Evolutionary conservation across 2,329 filamentous ascomycete genomes (phyloP), one percentile per base, ranked within the genome.

Genomic region (Cercospora sp.): DNA sequence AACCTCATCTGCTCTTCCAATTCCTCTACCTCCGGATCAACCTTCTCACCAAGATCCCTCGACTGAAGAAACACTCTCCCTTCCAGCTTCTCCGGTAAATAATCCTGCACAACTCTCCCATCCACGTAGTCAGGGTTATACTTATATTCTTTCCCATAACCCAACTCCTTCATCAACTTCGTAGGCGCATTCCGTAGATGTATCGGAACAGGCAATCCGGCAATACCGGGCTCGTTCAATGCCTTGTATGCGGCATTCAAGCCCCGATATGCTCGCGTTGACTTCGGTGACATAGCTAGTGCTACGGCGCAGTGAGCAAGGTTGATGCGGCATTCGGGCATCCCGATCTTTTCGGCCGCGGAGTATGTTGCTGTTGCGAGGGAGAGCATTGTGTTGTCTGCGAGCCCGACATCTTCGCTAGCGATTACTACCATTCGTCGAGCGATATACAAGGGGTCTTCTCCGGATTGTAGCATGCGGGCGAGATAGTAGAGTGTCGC

Each of bases 101-200:
- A 99, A 26, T 94, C 91, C 81, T 99, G 95, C 71, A 84, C 86
- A 0, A 98, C 94, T 73, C 83, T 87, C 0, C 95, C 95, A 69
- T 94, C 88, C 61, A 87, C 81, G 76, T 94, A 99, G 73, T 97
- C 92, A 0, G 95, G 95, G 73, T 97, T 97, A 77, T 99, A 98
- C 80, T 98, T 98, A 80, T 99, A 99, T 78, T 93, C 91, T 60
- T 89, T 90, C 0, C 94, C 94, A 76, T 93, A 97, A 0, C 93
- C 94, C 72, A 98, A 82, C 73, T 97, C 94, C 75, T 94, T 91
- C 94, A 99, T 97, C 72, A 98, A 78, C 72, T 90, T 87, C 1
- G 95, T 98, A 0, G 95, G 94, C 8, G 95, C 95, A 79, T 98
- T 98, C 67, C 95, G 84, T 67, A 99, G 80, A 78, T 98, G 95